Evolutionary conservation across 306 rosid genomes (phyloP), one percentile per base, ranked within the genome.

Genomic region (Biancaea sappan): DNA sequence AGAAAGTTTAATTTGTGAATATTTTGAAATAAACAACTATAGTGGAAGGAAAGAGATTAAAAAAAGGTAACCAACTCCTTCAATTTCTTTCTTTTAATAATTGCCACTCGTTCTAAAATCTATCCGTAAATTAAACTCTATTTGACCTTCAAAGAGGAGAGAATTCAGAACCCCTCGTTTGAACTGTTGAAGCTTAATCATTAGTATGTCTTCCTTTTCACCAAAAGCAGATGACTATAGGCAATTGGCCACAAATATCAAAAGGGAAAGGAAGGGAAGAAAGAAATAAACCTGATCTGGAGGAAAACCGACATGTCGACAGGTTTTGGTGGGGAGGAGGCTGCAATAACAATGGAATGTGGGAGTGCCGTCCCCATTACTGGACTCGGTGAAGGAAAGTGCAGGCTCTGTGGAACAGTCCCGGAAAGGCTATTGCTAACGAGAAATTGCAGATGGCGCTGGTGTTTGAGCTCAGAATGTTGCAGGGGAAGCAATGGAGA

Each of bases 231-330:
- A 31, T 31, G n/a, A n/a, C n/a, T n/a, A n/a, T n/a, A n/a, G n/a
- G n/a, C n/a, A n/a, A 38, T 38, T 38, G 18, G 48, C 12, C 21
- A 14, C 0, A 46, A 46, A 46, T 46, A 46, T 43, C 4, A 0
- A 11, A 6, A 18, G 2, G 18, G 4, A 18, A 58, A 11, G 64
- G 16, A 54, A 34, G 18, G 25, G 18, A n/a, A 72, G 43, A 28
- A 66, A 75, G 64, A 50, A 72, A 25, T 21, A 12, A 15, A 86
- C 93, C 96, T 64, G 65, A 66, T 46, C 46, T 62, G 82, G 41
- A 88, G 72, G 59, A 88, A 82, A 24, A 34, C 53, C 0, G 90
- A 46, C 6, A 78, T 15, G 86, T 88, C 91, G 12, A 74, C 74
- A 4, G 91, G 26, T 22, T 83, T 48, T 25, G 87, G 26, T 0